phyloP scores from a whole-genome alignment of 306 rosid species.

The Vigna angularis region DNA sequence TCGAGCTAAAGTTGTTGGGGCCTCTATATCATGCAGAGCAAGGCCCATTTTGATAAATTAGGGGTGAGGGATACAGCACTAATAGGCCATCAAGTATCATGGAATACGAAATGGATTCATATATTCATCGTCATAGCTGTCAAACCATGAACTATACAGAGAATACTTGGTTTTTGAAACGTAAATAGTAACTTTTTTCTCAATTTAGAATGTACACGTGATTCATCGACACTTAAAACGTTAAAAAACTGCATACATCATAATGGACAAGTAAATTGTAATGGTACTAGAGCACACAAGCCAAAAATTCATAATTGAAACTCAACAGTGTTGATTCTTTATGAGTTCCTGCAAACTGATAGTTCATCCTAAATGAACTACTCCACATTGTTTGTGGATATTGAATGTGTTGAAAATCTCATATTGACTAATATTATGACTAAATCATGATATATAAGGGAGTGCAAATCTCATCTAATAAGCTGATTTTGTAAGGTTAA shows the following conservation, averaged over 20 bases:
- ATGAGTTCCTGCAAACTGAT: background rate
- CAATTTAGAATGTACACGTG: background rate
- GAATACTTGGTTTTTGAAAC: background rate
- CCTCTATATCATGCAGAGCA: background rate
- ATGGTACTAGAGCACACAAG: background rate
- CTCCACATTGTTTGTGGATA: background rate
- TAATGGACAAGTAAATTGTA: background rate
- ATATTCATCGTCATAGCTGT: background rate
- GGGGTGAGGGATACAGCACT: background rate
- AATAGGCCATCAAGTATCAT: background rate
- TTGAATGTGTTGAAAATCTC: background rate
- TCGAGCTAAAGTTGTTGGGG: background rate
- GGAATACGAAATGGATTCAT: background rate
- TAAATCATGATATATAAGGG: no score
- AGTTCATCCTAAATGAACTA: background rate
- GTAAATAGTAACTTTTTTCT: background rate
- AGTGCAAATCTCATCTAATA: no score
- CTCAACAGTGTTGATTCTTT: background rate
- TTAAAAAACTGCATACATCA: background rate
- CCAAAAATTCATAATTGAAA: background rate
- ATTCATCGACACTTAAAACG: background rate
- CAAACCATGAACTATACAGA: background rate
- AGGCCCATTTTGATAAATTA: background rate
- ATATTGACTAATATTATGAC: no score
- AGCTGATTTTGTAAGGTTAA: no score